phyloP scores from a whole-genome alignment of 1,139 yeast genomes.

The Hanseniaspora uvarum region DNA sequence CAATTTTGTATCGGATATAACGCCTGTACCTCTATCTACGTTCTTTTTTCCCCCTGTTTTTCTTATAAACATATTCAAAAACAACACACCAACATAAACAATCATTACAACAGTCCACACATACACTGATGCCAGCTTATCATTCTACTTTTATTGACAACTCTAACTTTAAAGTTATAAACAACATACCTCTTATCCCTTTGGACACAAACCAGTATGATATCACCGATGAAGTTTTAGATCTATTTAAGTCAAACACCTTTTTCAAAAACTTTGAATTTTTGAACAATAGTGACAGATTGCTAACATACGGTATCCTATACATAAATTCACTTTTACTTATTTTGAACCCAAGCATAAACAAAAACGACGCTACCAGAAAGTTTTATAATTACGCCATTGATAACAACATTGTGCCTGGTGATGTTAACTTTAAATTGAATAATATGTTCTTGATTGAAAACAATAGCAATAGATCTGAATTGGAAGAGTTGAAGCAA shows the following conservation, averaged over 20 bases:
- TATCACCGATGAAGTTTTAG: slow-evolving; percentile 80
- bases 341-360: slow-evolving; percentile 41
- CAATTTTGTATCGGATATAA: too few relatives aligned
- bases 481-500: slow-evolving; percentile 65
- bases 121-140: slow-evolving; percentile 45
- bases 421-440: slow-evolving; percentile 88
- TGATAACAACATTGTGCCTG: slow-evolving; percentile 74
- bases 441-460: slow-evolving; percentile 59
- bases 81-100: too few relatives aligned
- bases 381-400: slow-evolving; percentile 71
- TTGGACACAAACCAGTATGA: slow-evolving; percentile 46
- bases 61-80: too few relatives aligned
- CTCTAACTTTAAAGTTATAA: slow-evolving; percentile 41
- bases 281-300: slow-evolving; percentile 88
- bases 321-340: slow-evolving; percentile 77
- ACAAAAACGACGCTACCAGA: slow-evolving; percentile 58
- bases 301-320: slow-evolving; percentile 90
- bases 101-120: too few relatives aligned
- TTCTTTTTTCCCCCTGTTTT: not conserved
- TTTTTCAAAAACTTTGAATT: slow-evolving; percentile 95
- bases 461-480: slow-evolving; percentile 44
- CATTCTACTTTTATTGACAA: slow-evolving; percentile 83
- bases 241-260: slow-evolving; percentile 87
- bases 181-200: slow-evolving; percentile 60
- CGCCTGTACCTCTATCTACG: too few relatives aligned